phyloP scores from a whole-genome alignment of 1,284 basidiomycete species.

The Phenoliferia sp. region DNA sequence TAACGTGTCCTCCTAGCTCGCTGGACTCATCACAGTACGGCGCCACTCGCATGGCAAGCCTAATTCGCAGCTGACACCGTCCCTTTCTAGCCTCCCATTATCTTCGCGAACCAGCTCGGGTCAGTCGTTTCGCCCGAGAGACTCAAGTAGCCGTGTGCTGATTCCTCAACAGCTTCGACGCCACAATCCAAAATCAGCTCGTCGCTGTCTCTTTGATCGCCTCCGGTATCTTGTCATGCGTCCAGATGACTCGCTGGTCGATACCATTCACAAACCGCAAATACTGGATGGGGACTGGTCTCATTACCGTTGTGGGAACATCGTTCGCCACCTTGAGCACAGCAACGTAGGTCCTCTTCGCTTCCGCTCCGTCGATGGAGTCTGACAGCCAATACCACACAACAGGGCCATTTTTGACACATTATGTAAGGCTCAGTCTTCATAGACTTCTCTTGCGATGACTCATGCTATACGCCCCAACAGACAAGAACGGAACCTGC shows the following conservation, averaged over 20 bases:
- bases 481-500: conserved; percentile 60
- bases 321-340: conserved; percentile 75
- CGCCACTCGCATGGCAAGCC: too few species aligned
- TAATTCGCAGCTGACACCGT: too few species aligned
- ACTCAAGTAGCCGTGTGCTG: too few species aligned
- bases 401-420: conserved; percentile 52
- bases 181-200: conserved; percentile 57
- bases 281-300: conserved; percentile 69
- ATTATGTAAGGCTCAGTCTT: conserved; percentile 50
- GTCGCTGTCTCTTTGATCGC: conserved; percentile 74
- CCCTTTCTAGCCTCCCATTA: conserved; percentile 72
- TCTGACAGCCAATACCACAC: background rate
- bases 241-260: conserved; percentile 44
- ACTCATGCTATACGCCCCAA: conserved; percentile 6
- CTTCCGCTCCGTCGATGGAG: background rate
- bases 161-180: too few species aligned
- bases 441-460: too few species aligned
- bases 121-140: too few species aligned
- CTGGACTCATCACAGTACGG: conserved; percentile 44
- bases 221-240: conserved; percentile 53
- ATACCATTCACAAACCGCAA: conserved; percentile 43
- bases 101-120: conserved; percentile 57
- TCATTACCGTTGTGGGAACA: conserved; percentile 79
- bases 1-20: conserved; percentile 25
- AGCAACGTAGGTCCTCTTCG: conserved; percentile 54